A percentile compares a stretch with the other conserved stretches of the same genome.
Conservation (phyloP, 2,329 filamentous ascomycete species). For the Raffaelea deltoideospora region DNA sequence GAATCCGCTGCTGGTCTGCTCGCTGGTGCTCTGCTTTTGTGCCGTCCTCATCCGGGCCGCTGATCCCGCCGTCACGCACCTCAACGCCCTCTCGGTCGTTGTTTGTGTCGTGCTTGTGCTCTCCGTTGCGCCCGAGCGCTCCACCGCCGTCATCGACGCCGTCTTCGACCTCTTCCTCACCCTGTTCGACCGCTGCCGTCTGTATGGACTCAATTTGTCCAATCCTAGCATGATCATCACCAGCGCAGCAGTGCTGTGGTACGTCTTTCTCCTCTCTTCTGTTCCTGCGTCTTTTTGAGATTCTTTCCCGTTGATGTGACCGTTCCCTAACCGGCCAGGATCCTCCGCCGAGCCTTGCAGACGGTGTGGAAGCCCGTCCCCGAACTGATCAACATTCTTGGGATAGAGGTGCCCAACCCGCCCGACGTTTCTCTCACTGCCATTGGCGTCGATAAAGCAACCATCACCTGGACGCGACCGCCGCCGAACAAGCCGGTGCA, state of each 20-base stretch:
- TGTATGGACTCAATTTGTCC: slow-evolving; percentile 30
- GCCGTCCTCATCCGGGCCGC: slow-evolving; percentile 28
- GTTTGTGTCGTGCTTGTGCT: slow-evolving; percentile 25
- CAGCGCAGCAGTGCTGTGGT: slow-evolving; percentile 38
- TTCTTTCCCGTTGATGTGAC: neutral
- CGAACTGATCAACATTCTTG: slow-evolving; percentile 77
- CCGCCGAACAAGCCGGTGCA: slow-evolving; percentile 51
- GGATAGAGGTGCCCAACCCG: slow-evolving; percentile 81
- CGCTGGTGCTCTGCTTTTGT: slow-evolving; percentile 26
- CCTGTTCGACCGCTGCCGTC: slow-evolving; percentile 23
- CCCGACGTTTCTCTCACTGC: slow-evolving; percentile 83
- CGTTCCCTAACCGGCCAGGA: slow-evolving; percentile 35
- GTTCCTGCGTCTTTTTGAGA: neutral
- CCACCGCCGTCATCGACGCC: slow-evolving; percentile 19
- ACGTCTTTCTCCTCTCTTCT: slow-evolving; percentile 3
- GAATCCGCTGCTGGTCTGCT: slow-evolving; percentile 24
- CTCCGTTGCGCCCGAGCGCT: slow-evolving; percentile 25
- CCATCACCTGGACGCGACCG: slow-evolving; percentile 79
- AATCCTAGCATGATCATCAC: slow-evolving; percentile 41
- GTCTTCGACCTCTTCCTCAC: slow-evolving; percentile 18
- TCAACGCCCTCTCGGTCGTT: slow-evolving; percentile 25
- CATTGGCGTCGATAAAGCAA: slow-evolving; percentile 74
- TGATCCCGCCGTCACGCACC: slow-evolving; percentile 25
- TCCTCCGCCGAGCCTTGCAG: slow-evolving; percentile 72
- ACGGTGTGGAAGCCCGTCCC: slow-evolving; percentile 85